A percentile compares a stretch with the other conserved stretches of the same genome.
Evolutionary conservation across 805 yeast genomes (phyloP).

Genomic region (Candida railenensis): DNA sequence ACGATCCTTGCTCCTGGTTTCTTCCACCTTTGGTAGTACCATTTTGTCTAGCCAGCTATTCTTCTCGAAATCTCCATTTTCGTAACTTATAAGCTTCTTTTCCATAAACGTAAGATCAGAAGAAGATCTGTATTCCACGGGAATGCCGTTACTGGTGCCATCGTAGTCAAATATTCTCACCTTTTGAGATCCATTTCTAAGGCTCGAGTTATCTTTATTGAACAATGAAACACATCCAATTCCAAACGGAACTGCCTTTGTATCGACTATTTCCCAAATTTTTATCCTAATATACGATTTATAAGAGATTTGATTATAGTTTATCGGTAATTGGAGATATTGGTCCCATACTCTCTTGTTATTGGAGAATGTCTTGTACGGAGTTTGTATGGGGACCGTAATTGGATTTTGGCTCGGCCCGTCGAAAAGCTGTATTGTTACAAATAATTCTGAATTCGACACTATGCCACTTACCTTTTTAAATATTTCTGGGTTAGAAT

Average conservation of each 20-base stretch:
- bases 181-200: constrained; percentile 72
- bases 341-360: constrained; percentile 61
- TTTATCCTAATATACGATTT: constrained; percentile 59
- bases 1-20: constrained; percentile 14
- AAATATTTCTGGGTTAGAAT: constrained; percentile 33
- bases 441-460: constrained; percentile 34
- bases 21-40: constrained; percentile 55
- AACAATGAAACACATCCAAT: constrained; percentile 60
- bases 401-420: constrained; percentile 27
- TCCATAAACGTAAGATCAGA: constrained; percentile 40
- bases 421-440: constrained; percentile 29
- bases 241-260: constrained; percentile 55
- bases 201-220: constrained; percentile 48
- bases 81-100: constrained; percentile 56
- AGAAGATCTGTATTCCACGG: constrained; percentile 18
- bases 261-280: constrained; percentile 67
- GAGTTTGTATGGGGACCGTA: constrained; percentile 33
- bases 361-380: constrained; percentile 30
- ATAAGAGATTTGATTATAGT: constrained; percentile 67
- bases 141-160: background rate
- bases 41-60: constrained; percentile 75
- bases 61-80: constrained; percentile 60
- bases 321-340: constrained; percentile 72
- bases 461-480: constrained; percentile 29
- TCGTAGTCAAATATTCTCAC: constrained; percentile 24